Evolutionary conservation across 129 eudicot species (phyloP), one percentile per base, ranked within the genome.

Genomic region (Sambucus nigra): DNA sequence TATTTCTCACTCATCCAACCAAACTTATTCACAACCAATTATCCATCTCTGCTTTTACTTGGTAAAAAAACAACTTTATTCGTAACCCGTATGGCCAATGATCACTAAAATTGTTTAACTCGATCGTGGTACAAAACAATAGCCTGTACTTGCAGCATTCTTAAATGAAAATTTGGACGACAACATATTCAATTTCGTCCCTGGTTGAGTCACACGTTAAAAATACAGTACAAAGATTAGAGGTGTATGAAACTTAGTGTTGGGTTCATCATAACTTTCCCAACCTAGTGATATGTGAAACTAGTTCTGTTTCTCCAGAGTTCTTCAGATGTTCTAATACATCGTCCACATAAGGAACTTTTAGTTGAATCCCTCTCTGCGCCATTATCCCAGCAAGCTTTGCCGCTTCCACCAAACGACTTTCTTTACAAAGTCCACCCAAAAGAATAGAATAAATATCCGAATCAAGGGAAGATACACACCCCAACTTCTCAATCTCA

Each of bases 381-480:
- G 38, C 53, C 97, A 84, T 89, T 15, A 68, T 4, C 52, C 69
- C 61, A 33, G 70, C 81, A 23, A 89, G 70, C 56, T 78, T 76
- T 50, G 74, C 69, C 65, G 83, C 97, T 67, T 89, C 97, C 46
- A 57, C 67, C 57, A 63, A 62, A 66, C 51, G 66, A 28, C 47
- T 41, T 13, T 71, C 60, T 16, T 55, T 44, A 66, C 80, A 69
- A 40, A 89, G 88, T 20, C 93, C 93, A 51, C 32, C 79, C 69
- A 78, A 40, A 53, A 84, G 69, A 40, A 55, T 50, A 11, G 83
- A 75, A 67, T 60, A 84, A 65, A 79, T 47, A 57, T 78, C 95
- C 1, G 81, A 64, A 74, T 84, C 97, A 55, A 81, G 56, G 24
- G 71, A 48, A 31, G 58, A 24, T n/a, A 72, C 55, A 54, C 47